Percentiles rank a stretch among this genome's conserved stretches.
Evolutionary conservation across 2,329 filamentous ascomycete genomes (phyloP).

Genomic region (Hypoxylon sp.): DNA sequence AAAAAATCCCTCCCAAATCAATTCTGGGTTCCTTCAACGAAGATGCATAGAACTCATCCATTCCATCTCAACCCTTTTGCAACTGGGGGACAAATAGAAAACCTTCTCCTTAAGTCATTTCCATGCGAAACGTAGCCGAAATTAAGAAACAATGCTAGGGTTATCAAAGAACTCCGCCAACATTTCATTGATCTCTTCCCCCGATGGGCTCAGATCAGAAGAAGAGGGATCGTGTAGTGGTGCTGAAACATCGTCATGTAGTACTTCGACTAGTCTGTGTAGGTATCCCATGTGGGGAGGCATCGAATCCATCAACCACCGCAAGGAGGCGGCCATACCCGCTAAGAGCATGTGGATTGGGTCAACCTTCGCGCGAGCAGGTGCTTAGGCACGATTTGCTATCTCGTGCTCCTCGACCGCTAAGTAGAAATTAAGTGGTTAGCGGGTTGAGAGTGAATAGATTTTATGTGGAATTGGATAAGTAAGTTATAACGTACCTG

Average conservation of each 20-base stretch:
- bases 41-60: constrained; percentile 15
- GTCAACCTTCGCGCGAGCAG: neutral
- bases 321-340: no score
- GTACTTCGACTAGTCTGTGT: neutral
- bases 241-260: neutral
- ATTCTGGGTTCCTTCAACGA: constrained; percentile 11
- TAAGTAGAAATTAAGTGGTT: constrained; percentile 1
- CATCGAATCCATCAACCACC: neutral
- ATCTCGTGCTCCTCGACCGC: constrained; percentile 49
- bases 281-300: neutral
- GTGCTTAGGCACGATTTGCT: constrained; percentile 43
- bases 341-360: neutral
- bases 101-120: constrained; percentile 3
- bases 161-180: constrained; percentile 3
- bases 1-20: constrained; percentile 19
- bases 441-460: neutral
- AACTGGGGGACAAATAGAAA: constrained; percentile 12
- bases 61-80: constrained; percentile 14
- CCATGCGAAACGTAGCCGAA: constrained; percentile 9
- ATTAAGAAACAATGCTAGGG: constrained; percentile 11
- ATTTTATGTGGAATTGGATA: neutral
- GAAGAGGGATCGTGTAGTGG: neutral
- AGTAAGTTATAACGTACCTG: constrained; percentile 33
- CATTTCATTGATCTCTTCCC: neutral
- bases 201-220: neutral